These are phyloP conservation scores for Fusarium tricinctum DNA, from an alignment of 2,329 filamentous ascomycete genomes.

Conservation along the genomic window DNA sequence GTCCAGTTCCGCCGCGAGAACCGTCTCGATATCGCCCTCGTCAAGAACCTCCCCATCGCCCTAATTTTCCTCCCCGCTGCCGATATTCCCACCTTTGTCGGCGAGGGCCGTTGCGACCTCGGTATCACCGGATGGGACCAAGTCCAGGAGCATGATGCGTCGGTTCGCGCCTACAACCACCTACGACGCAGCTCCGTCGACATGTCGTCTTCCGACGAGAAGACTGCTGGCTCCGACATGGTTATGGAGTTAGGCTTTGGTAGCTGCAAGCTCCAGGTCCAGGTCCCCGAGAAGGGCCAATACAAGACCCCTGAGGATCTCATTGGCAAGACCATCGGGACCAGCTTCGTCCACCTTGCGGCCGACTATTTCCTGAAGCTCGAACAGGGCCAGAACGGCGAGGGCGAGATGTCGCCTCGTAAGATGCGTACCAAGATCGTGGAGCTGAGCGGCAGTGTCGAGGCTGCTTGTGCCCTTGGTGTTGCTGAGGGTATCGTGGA, in stretches of 20 bases:
- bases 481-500: constrained; percentile 98
- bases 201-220: constrained; percentile 53
- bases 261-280: constrained; percentile 93
- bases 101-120: constrained; percentile 91
- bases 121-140: constrained; percentile 96
- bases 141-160: constrained; percentile 88
- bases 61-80: constrained; percentile 97
- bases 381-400: constrained; percentile 69
- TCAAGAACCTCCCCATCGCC: constrained; percentile 95
- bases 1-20: constrained; percentile 97
- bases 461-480: constrained; percentile 94
- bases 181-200: constrained; percentile 61
- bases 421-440: constrained; percentile 89
- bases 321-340: constrained; percentile 92
- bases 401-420: constrained; percentile 52
- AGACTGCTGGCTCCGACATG: constrained; percentile 78
- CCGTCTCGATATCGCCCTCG: constrained; percentile 95
- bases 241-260: constrained; percentile 94
- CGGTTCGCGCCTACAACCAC: constrained; percentile 64
- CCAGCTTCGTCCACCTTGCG: constrained; percentile 90
- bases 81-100: constrained; percentile 97
- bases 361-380: constrained; percentile 86
- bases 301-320: constrained; percentile 80
- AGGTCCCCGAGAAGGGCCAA: constrained; percentile 88
- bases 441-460: constrained; percentile 95